These are phyloP conservation scores for Trichocladium antarcticum DNA, from an alignment of 495 filamentous ascomycete species.

Conservation along the genomic window DNA sequence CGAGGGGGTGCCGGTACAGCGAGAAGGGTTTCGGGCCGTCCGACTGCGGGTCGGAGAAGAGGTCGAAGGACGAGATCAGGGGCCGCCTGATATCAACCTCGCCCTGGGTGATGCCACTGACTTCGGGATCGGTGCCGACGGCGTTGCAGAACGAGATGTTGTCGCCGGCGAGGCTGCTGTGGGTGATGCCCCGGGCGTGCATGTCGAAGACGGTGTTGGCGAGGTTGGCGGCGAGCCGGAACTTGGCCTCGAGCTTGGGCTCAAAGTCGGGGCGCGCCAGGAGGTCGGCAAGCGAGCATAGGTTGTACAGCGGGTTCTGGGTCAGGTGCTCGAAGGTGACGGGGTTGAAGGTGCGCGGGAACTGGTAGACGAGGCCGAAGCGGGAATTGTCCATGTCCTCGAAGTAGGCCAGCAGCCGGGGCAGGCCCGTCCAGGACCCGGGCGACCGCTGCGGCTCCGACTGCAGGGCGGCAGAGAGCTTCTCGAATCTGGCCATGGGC, in stretches of 20 bases:
- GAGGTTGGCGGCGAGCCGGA: slow-evolving; percentile 70
- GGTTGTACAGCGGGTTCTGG: slow-evolving; percentile 39
- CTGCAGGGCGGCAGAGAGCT: slow-evolving; percentile 46
- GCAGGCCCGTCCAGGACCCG: slow-evolving; percentile 51
- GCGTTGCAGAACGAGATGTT: slow-evolving; percentile 70
- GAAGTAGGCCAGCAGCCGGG: slow-evolving; percentile 66
- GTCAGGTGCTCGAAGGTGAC: slow-evolving; percentile 44
- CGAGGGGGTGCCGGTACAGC: slow-evolving; percentile 66
- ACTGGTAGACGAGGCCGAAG: slow-evolving; percentile 72
- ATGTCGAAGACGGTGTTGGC: slow-evolving; percentile 64
- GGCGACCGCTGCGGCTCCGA: slow-evolving; percentile 43
- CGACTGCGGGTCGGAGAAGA: slow-evolving; percentile 58
- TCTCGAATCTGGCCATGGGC: slow-evolving; percentile 52
- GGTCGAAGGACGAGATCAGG: slow-evolving; percentile 67
- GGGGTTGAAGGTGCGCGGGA: slow-evolving; percentile 54
- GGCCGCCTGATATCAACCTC: slow-evolving; percentile 60
- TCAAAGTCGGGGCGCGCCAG: slow-evolving; percentile 45
- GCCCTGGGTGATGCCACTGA: slow-evolving; percentile 29
- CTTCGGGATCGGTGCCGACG: slow-evolving; percentile 28
- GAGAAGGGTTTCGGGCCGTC: slow-evolving; percentile 36
- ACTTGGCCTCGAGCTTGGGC: slow-evolving; percentile 62
- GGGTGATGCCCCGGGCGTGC: slow-evolving; percentile 62
- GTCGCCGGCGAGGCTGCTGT: slow-evolving; percentile 68
- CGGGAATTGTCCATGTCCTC: slow-evolving; percentile 67
- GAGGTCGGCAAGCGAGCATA: slow-evolving; percentile 39